Base-by-base conservation (phyloP, 2,329 filamentous ascomycete species). In the Scortechinia acanthostroma region DNA sequence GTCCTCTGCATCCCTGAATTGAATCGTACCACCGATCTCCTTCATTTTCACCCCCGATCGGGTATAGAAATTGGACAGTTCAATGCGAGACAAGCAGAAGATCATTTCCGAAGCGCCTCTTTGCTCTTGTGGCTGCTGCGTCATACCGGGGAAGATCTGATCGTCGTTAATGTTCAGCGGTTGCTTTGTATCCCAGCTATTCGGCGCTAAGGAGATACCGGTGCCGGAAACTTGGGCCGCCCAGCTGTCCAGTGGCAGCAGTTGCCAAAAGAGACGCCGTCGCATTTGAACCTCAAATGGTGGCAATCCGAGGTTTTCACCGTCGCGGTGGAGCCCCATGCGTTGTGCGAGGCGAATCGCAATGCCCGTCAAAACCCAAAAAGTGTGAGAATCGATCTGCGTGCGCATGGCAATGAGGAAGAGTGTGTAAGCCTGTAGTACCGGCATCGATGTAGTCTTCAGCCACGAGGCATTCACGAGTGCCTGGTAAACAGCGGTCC, bases 1-100 rank as follows among this genome's bases (percentile, higher is more conserved):
- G 19, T 58, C 58, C 15, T 61, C 52, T 1, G 54, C 25, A 2
- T 59, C 51, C n/a, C 52, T 44, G 4, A 49, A 43, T n/a, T 48
- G 46, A 22, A 43, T 45, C 17, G 58, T 33, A 17, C 52, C 46
- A 15, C 52, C 44, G 23, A 42, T 21, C 10, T 43, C 40, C 5
- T 44, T 47, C 13, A 43, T n/a, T n/a, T n/a, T n/a, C n/a, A n/a
- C n/a, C n/a, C n/a, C n/a, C n/a, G n/a, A n/a, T n/a, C n/a, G n/a
- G n/a, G n/a, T n/a, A n/a, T n/a, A n/a, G n/a, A n/a, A n/a, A n/a
- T n/a, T n/a, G n/a, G n/a, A n/a, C n/a, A n/a, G n/a, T n/a, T n/a
- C n/a, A n/a, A n/a, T n/a, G n/a, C n/a, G n/a, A n/a, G n/a, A n/a
- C n/a, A 30, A n/a, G 25, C 10, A 30, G 25, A 10, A 30, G n/a